Percentiles rank a stretch among this genome's conserved stretches.
phyloP scores from a whole-genome alignment of 2,329 filamentous ascomycete genomes.

The Monosporascus sp. region DNA sequence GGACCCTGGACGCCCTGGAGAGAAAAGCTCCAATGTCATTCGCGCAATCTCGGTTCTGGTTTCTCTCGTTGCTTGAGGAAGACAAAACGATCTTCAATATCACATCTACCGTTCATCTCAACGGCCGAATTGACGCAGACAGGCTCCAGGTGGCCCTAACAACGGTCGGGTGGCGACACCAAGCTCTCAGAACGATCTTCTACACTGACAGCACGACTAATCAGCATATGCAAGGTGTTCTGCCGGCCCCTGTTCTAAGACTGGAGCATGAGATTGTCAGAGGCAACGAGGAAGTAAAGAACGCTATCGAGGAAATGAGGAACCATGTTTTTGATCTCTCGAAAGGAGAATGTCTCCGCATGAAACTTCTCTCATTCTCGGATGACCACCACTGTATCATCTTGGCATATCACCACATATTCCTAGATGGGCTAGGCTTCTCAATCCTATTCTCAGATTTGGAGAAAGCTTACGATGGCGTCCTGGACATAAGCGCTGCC shows the following conservation, averaged over 20 bases:
- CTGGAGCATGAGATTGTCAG: not conserved
- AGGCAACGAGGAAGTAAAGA: not conserved
- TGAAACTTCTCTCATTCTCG: not conserved
- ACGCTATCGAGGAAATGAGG: not conserved
- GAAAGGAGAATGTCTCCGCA: not conserved
- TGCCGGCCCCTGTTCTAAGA: not conserved
- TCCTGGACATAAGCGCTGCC: not conserved
- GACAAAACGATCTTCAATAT: slow-evolving; percentile 2
- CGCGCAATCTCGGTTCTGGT: slow-evolving; percentile 5
- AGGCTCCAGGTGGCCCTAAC: not conserved
- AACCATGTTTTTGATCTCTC: not conserved
- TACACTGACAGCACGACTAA: not conserved
- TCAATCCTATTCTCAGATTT: not conserved
- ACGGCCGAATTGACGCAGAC: not conserved
- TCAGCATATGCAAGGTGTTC: not conserved
- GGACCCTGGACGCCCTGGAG: not conserved
- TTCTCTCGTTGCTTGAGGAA: not conserved
- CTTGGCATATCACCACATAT: not conserved
- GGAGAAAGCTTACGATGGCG: not conserved
- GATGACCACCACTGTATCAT: not conserved
- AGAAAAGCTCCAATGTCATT: slow-evolving; percentile 2
- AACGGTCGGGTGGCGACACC: not conserved
- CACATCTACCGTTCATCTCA: not conserved
- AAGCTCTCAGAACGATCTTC: slow-evolving; percentile 1
- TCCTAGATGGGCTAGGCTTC: not conserved